These are phyloP conservation scores for Penicillium sp. DNA, from an alignment of 2,329 filamentous ascomycete species.

Conservation along the genomic window DNA sequence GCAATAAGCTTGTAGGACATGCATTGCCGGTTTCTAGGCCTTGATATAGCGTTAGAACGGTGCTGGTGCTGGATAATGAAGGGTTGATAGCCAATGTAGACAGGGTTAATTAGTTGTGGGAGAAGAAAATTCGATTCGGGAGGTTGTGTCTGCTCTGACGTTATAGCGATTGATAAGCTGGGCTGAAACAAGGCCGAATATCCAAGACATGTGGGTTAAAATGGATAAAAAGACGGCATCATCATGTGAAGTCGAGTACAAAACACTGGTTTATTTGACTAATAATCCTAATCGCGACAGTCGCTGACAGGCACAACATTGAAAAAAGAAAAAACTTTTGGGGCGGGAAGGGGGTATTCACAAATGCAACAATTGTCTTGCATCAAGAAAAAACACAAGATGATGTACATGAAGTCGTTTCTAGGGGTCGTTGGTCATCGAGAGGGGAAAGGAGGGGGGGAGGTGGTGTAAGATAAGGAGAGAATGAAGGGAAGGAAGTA, in stretches of 20 bases:
- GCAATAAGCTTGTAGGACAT: too few species aligned
- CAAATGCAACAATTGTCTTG: slow-evolving; percentile 24
- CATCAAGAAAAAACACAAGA: slow-evolving; percentile 20
- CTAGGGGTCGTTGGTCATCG: slow-evolving; percentile 15
- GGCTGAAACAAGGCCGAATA: background rate
- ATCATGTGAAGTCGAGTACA: background rate
- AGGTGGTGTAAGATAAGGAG: background rate
- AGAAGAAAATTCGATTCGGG: too few species aligned
- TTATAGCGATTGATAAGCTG: background rate
- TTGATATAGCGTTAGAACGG: too few species aligned
- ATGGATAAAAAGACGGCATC: background rate
- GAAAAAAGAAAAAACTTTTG: slow-evolving; percentile 22
- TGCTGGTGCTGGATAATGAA: too few species aligned
- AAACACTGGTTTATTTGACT: slow-evolving; percentile 1
- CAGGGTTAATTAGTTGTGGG: too few species aligned
- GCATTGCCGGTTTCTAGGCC: too few species aligned
- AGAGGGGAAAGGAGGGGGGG: background rate
- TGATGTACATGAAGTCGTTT: slow-evolving; percentile 30
- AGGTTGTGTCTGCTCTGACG: too few species aligned
- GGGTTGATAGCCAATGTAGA: too few species aligned
- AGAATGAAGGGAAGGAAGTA: background rate
- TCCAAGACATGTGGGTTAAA: background rate
- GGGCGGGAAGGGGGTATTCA: slow-evolving; percentile 29
- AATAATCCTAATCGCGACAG: slow-evolving; percentile 4
- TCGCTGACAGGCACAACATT: slow-evolving; percentile 5